Evolutionary conservation across 441 rosid genomes (phyloP).

Genomic region (Jatropha multifida): DNA sequence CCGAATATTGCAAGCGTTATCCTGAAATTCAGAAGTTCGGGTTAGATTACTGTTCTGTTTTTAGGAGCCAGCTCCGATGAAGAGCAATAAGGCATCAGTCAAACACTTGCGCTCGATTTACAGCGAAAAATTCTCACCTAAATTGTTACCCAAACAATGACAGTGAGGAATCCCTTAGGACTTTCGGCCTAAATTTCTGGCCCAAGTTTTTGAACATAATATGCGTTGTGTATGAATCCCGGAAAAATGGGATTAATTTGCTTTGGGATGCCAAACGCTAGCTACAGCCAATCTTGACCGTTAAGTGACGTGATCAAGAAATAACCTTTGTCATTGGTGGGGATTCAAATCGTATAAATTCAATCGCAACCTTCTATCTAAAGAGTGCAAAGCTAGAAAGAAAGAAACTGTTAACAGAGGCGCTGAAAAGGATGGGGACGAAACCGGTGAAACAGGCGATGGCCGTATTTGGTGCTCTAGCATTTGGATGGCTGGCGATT

Average conservation of each 20-base stretch:
- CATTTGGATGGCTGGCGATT: slow-evolving; percentile 72
- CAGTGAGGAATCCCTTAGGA: too few relatives aligned
- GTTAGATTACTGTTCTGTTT: not conserved
- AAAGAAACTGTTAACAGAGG: not conserved
- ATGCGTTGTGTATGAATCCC: not conserved
- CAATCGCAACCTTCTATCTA: slow-evolving; percentile 4
- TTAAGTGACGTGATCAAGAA: slow-evolving; percentile 9
- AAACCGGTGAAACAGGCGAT: slow-evolving; percentile 54
- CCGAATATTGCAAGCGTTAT: not conserved
- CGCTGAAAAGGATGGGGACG: slow-evolving; percentile 30
- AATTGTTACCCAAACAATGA: too few relatives aligned
- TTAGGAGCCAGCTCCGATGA: too few relatives aligned
- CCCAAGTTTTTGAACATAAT: not conserved
- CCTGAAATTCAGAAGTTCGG: not conserved
- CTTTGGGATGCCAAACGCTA: not conserved
- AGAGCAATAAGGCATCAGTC: too few relatives aligned
- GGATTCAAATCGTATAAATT: not conserved
- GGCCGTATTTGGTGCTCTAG: slow-evolving; percentile 69
- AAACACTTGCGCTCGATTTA: not conserved
- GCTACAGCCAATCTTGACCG: slow-evolving; percentile 24
- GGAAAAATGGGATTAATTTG: not conserved
- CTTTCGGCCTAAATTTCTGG: not conserved
- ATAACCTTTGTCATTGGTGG: slow-evolving; percentile 9
- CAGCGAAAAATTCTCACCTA: too few relatives aligned
- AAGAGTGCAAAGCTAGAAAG: not conserved